Percentiles rank a stretch among this genome's conserved stretches.
These are phyloP conservation scores for Globisporangium echinulatum DNA, from an alignment of 352 stramenopile species.

Conservation along the genomic window DNA sequence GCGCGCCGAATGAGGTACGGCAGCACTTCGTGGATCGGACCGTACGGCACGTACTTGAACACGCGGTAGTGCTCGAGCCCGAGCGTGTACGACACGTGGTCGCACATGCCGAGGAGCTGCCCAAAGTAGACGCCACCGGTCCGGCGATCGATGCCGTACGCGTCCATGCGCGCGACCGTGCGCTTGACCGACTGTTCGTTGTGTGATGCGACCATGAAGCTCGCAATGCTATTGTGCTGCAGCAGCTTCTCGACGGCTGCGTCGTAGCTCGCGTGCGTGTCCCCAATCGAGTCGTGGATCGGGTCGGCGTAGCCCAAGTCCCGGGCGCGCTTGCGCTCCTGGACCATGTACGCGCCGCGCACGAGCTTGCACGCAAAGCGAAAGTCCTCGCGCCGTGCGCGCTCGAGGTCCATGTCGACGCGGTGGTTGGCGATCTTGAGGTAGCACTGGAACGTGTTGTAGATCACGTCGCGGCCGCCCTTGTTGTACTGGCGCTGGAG, in stretches of 20 bases:
- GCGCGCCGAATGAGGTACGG: conserved; percentile 96
- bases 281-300: conserved; percentile 91
- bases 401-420: conserved; percentile 90
- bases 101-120: conserved; percentile 97
- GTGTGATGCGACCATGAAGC: conserved; percentile 98
- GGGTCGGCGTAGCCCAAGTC: conserved; percentile 81
- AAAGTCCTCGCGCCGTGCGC: conserved; percentile 88
- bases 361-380: conserved; percentile 97
- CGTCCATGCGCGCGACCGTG: conserved; percentile 90
- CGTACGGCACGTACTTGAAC: conserved; percentile 98
- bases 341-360: conserved; percentile 97
- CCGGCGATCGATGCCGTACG: conserved; percentile 78
- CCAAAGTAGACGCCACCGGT: conserved; percentile 91
- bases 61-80: conserved; percentile 89
- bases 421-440: conserved; percentile 89
- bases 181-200: conserved; percentile 94
- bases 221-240: conserved; percentile 74
- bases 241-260: conserved; percentile 88
- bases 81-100: conserved; percentile 96
- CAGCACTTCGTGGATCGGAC: conserved; percentile 93
- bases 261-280: conserved; percentile 95
- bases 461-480: conserved; percentile 84
- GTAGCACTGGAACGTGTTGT: conserved; percentile 99
- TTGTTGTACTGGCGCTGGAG: conserved; percentile 90
- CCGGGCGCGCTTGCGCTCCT: conserved; percentile 89